Conservation (phyloP, 176 grass and related monocot species). For the Avena sativa region DNA sequence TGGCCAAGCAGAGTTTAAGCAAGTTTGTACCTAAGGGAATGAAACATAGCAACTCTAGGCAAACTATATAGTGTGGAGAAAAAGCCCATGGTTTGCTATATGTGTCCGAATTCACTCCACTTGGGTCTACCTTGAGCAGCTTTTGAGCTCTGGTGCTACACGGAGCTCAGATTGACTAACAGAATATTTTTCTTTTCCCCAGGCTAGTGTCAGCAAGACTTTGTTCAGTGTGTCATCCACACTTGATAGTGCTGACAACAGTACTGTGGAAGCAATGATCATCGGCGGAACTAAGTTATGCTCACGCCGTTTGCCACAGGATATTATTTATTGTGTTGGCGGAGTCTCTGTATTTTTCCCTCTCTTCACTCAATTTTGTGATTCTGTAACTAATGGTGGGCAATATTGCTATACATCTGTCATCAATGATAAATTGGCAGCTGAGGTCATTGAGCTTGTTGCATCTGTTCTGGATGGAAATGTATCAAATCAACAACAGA, state of each 20-base stretch:
- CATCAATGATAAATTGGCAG: slow-evolving; percentile 49
- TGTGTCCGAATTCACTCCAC: not conserved
- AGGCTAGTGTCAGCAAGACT: slow-evolving; percentile 76
- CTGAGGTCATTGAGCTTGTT: slow-evolving; percentile 90
- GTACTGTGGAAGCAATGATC: slow-evolving; percentile 73
- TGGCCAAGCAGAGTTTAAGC: slow-evolving; percentile 10
- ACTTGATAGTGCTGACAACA: slow-evolving; percentile 76
- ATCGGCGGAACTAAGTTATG: slow-evolving; percentile 90
- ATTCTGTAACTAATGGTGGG: slow-evolving; percentile 52
- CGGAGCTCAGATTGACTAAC: slow-evolving; percentile 4
- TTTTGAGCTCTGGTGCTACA: slow-evolving; percentile 4
- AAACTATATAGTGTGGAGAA: not conserved
- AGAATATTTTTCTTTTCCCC: slow-evolving; percentile 23
- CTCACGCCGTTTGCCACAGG: slow-evolving; percentile 79
- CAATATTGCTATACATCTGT: slow-evolving; percentile 41
- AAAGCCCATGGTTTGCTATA: slow-evolving; percentile 15
- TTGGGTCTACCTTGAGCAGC: slow-evolving; percentile 22
- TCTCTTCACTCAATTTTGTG: slow-evolving; percentile 86
- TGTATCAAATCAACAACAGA: slow-evolving; percentile 94
- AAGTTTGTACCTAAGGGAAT: slow-evolving; percentile 7
- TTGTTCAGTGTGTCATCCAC: slow-evolving; percentile 90
- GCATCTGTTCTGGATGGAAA: slow-evolving; percentile 97
- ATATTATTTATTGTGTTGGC: slow-evolving; percentile 99
- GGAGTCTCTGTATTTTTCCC: slow-evolving; percentile 98
- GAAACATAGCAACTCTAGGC: slow-evolving; percentile 12